Percentiles rank a stretch among this genome's conserved stretches.
These are phyloP conservation scores for Aspergillus sclerotioniger DNA, from an alignment of 495 filamentous ascomycete genomes.

Conservation along the genomic window DNA sequence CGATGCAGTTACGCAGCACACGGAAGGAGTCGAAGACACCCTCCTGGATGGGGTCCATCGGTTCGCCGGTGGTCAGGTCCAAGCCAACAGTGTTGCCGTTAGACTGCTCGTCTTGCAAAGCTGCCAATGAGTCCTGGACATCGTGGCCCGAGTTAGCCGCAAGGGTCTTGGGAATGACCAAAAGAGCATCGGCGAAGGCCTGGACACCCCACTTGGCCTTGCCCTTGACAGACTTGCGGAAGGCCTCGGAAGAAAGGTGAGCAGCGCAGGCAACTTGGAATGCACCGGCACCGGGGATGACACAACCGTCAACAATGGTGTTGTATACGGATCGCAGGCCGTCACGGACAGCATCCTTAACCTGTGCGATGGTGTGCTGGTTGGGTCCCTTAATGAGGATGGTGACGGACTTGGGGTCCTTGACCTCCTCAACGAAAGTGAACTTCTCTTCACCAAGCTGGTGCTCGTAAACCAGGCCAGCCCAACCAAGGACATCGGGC, in stretches of 20 bases:
- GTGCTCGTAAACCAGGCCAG: conserved; percentile 94
- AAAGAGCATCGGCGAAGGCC: conserved; percentile 89
- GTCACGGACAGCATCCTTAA: conserved; percentile 96
- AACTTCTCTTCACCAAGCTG: conserved; percentile 98
- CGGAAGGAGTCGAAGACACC: conserved; percentile 97
- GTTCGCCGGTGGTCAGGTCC: conserved; percentile 78
- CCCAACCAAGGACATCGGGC: conserved; percentile 91
- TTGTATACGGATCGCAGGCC: conserved; percentile 95
- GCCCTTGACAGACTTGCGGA: conserved; percentile 86
- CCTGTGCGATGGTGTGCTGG: conserved; percentile 90
- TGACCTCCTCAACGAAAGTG: conserved; percentile 97
- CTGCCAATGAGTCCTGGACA: conserved; percentile 86
- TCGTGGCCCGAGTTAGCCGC: conserved; percentile 96
- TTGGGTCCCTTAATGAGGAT: conserved; percentile 98
- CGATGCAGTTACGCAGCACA: conserved; percentile 87
- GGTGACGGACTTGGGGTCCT: conserved; percentile 98
- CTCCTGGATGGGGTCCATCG: conserved; percentile 92
- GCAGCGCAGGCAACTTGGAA: conserved; percentile 93
- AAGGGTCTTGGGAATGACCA: conserved; percentile 95
- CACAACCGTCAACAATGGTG: conserved; percentile 94
- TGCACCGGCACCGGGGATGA: conserved; percentile 91
- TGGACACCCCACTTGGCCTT: conserved; percentile 94
- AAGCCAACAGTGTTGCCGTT: conserved; percentile 87
- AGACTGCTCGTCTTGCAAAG: conserved; percentile 76
- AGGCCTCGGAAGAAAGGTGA: conserved; percentile 80